Base-by-base conservation (phyloP, 2,329 filamentous ascomycete species). In the Stachybotrys chlorohalonatus region DNA sequence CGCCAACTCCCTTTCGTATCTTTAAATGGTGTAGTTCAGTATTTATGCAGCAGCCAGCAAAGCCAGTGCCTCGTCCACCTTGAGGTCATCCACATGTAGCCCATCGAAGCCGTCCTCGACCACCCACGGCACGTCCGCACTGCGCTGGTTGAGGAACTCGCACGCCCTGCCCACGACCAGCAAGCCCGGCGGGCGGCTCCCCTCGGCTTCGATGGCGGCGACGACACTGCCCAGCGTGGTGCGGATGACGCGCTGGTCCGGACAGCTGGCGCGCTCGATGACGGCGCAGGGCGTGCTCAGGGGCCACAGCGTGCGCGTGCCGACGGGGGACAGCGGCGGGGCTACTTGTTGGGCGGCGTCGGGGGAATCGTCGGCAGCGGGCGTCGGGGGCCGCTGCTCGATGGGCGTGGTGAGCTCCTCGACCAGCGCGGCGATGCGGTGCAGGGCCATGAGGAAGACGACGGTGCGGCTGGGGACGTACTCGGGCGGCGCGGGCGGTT, bases 361-460 rank as follows among this genome's bases (percentile, higher is more conserved):
- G 50, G 31, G 17, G 17, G 47, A 47, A 30, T 66, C 63, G 16
- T 64, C 60, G 47, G 64, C 64, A 3, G 53, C 55, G 0, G 59
- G 60, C 2, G 56, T 56, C 7, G 60, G 55, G n/a, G 59, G 58
- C 11, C 68, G 63, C 3, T 66, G 68, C 52, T 73, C 70, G 3
- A 68, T 59, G 11, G 73, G 69, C 11, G 67, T 68, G 0, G 83
- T 87, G 56, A 99, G 74, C 64, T 89, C 88, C 7, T 78, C 76
- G 0, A 96, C 80, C 1, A 99, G 75, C 0, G 84, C 87, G 4
- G 73, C 75, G 15, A 99, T 84, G 52, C 94, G 82, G 72, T 99
- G 94, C 58, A 99, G 74, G 5, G 90, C 90, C 94, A 99, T 99
- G 51, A 99, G 74, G 60, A 97, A 96, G 5, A 99, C 89, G 1